A percentile compares a stretch with the other conserved stretches of the same genome.
These are phyloP conservation scores for Peniophora sp. DNA, from an alignment of 1,284 basidiomycete species.

Conservation along the genomic window DNA sequence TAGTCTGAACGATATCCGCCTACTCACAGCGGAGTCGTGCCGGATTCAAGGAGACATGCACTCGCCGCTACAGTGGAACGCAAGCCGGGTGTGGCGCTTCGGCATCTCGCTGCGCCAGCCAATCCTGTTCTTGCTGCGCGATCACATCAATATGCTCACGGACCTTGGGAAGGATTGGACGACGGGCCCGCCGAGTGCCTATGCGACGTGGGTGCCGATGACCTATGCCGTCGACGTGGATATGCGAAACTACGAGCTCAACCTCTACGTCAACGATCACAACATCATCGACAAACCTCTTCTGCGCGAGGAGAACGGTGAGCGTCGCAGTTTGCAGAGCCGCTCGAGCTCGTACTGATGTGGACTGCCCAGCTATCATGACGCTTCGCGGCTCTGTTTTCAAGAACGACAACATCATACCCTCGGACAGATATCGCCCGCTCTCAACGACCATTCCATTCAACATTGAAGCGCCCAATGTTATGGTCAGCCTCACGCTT, in stretches of 20 bases:
- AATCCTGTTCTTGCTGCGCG: slow-evolving; percentile 71
- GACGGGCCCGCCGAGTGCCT: slow-evolving; percentile 71
- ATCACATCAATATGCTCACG: slow-evolving; percentile 87
- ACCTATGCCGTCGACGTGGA: slow-evolving; percentile 66
- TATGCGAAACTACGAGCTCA: slow-evolving; percentile 69
- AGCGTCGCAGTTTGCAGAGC: not conserved
- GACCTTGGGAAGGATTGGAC: slow-evolving; percentile 89
- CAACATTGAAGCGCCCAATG: slow-evolving; percentile 50
- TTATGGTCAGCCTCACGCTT: slow-evolving; percentile 53
- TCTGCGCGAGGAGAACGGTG: slow-evolving; percentile 74
- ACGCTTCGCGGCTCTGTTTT: slow-evolving; percentile 56
- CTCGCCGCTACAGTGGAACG: slow-evolving; percentile 59
- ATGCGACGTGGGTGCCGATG: slow-evolving; percentile 77
- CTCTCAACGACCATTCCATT: slow-evolving; percentile 66
- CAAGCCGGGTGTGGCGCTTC: slow-evolving; percentile 72
- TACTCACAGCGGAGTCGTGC: slow-evolving; percentile 72
- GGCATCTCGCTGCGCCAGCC: slow-evolving; percentile 64
- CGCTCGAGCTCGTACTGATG: slow-evolving; percentile 2
- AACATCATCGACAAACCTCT: slow-evolving; percentile 90
- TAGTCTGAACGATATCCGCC: slow-evolving; percentile 78
- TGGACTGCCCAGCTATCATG: slow-evolving; percentile 52
- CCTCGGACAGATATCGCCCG: slow-evolving; percentile 68
- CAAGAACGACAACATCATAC: slow-evolving; percentile 46
- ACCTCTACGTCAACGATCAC: slow-evolving; percentile 88
- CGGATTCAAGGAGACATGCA: slow-evolving; percentile 62